Base-by-base conservation (phyloP, 2,329 filamentous ascomycete species). In the Ophiocordyceps unilateralis region DNA sequence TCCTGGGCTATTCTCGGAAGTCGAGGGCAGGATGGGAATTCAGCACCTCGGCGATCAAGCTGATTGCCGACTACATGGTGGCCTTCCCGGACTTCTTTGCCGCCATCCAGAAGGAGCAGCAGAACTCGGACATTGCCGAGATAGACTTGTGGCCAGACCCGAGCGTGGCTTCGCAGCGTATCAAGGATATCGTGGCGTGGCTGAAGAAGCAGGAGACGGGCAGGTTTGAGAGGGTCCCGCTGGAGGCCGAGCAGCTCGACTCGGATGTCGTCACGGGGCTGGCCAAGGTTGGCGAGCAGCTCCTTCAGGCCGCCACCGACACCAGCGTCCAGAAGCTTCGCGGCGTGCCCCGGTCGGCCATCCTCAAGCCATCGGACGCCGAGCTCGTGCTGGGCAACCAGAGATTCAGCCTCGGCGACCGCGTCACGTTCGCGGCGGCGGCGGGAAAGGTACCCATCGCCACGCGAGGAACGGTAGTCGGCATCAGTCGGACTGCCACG, bases 181-280 rank as follows among this genome's bases (percentile, higher is more conserved):
- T 98, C 57, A 94, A 94, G 65, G 91, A 96, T 58, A 94, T 98
- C 48, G 83, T 78, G 22, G 76, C 80, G 28, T 98, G 89, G 89
- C 70, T 98, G 41, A 98, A 96, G 67, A 78, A 78, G 37, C 76
- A 93, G 40, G 84, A 95, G 59, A 83, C 84, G 1, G 93, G 86
- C 70, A 83, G 81, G 50, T 93, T 98, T 51, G 89, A 96, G 61
- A 81, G 81, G 49, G 91, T 98, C n/a, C 89, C 91, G 20, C 73
- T 98, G 14, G 91, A 98, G 53, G 91, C 91, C 1, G 85, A 95
- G 58, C 93, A 98, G 59, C 78, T 98, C 5, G 91, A 98, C 59
- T 94, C 87, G 0, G 82, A 87, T 46, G 76, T 87, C 14, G 91
- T 96, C 48, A 81, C 79, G 66, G 64, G 76, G 43, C 81, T 98